These are phyloP conservation scores for Calamus simplicifolius DNA, from an alignment of 176 grass and related monocot genomes.

Conservation along the genomic window DNA sequence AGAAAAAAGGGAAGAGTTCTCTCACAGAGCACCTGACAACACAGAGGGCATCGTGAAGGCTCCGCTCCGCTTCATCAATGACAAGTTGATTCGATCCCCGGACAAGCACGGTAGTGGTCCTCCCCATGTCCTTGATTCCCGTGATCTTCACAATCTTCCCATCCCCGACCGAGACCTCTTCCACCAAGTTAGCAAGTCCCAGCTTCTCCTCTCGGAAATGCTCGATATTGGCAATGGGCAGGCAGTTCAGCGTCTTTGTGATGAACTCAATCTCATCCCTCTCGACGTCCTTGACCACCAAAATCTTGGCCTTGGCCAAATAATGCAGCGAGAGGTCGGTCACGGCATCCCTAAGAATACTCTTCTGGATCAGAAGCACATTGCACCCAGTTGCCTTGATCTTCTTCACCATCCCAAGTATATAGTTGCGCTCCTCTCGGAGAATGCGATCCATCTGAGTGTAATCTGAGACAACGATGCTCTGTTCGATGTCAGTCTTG, in stretches of 20 bases:
- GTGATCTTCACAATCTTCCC: constrained; percentile 77
- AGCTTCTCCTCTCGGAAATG: constrained; percentile 89
- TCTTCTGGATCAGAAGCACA: constrained; percentile 89
- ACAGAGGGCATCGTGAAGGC: constrained; percentile 88
- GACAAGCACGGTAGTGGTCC: constrained; percentile 73
- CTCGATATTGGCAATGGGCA: constrained; percentile 93
- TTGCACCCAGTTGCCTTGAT: constrained; percentile 82
- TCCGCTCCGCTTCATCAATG: constrained; percentile 88
- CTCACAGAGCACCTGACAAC: constrained; percentile 58
- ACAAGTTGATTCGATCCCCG: constrained; percentile 81
- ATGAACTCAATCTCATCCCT: constrained; percentile 97
- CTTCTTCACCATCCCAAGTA: constrained; percentile 91
- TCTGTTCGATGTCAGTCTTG: constrained; percentile 96
- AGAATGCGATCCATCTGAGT: constrained; percentile 93
- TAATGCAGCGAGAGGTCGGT: constrained; percentile 91
- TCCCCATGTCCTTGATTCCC: constrained; percentile 77
- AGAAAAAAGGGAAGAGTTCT: too few relatives aligned
- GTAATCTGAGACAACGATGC: constrained; percentile 82
- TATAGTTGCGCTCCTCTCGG: constrained; percentile 85
- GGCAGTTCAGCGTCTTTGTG: constrained; percentile 84
- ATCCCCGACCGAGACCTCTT: constrained; percentile 80
- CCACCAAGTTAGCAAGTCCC: constrained; percentile 65
- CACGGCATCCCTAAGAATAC: constrained; percentile 80
- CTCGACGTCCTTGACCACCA: constrained; percentile 88
- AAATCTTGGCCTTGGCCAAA: constrained; percentile 77